These are phyloP conservation scores for Leptographium lundbergii DNA, from an alignment of 2,329 filamentous ascomycete genomes.

Conservation along the genomic window DNA sequence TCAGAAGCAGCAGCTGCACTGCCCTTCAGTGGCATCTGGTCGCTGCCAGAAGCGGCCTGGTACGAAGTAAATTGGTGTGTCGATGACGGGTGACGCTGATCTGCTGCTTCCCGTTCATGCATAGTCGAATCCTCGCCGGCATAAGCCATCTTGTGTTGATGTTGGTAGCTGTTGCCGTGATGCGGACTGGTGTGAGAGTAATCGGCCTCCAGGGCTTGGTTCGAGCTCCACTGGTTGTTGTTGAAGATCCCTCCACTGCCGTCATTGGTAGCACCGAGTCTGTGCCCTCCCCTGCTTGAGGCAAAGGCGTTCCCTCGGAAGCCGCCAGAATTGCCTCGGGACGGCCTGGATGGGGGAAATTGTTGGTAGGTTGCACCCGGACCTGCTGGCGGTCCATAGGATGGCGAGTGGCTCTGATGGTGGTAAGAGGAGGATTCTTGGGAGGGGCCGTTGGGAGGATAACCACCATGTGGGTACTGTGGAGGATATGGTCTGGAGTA, in stretches of 20 bases:
- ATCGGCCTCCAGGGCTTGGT: slow-evolving; percentile 21
- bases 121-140: slow-evolving; percentile 4
- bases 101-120: background rate
- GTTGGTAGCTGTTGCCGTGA: slow-evolving; percentile 15
- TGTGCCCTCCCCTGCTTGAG: slow-evolving; percentile 32
- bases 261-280: slow-evolving; percentile 27
- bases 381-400: slow-evolving; percentile 44
- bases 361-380: slow-evolving; percentile 40
- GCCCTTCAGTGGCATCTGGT: background rate
- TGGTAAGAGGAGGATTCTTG: slow-evolving; percentile 46
- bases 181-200: slow-evolving; percentile 13
- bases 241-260: slow-evolving; percentile 37
- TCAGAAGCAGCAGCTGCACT: background rate
- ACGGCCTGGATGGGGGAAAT: slow-evolving; percentile 33
- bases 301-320: slow-evolving; percentile 49
- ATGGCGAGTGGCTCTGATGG: slow-evolving; percentile 34
- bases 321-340: slow-evolving; percentile 30
- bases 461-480: slow-evolving; percentile 43
- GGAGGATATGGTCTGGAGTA: slow-evolving; percentile 47
- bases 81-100: background rate
- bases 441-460: slow-evolving; percentile 35
- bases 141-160: background rate
- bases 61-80: background rate
- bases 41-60: background rate
- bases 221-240: slow-evolving; percentile 59